Conservation (phyloP, 78 protist genomes). For the Dictyostelium brefeldianum region DNA sequence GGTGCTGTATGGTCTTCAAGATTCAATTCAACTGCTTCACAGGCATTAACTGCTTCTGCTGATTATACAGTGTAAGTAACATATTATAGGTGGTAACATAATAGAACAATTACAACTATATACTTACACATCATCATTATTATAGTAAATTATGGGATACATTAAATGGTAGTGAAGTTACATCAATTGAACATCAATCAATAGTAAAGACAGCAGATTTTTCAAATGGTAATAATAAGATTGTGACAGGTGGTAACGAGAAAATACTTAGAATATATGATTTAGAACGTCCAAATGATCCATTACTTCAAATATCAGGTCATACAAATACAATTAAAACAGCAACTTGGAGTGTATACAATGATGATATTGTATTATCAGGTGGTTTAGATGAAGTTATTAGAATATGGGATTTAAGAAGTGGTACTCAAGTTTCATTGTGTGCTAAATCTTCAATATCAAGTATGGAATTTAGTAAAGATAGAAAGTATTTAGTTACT, state of each 20-base stretch:
- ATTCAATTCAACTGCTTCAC: constrained; percentile 81
- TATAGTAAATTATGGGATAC: constrained; percentile 93
- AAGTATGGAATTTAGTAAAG: constrained; percentile 70
- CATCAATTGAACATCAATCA: constrained; percentile 80
- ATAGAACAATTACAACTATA: too few relatives aligned
- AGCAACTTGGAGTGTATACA: constrained; percentile 69
- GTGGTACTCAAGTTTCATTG: constrained; percentile 6
- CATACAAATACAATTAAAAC: constrained; percentile 65
- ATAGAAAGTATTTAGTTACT: constrained; percentile 49
- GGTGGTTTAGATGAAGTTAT: constrained; percentile 80
- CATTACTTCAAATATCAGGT: constrained; percentile 68
- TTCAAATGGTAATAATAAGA: constrained; percentile 14
- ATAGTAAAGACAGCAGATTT: constrained; percentile 88
- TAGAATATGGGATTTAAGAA: constrained; percentile 82
- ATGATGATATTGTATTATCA: constrained; percentile 63
- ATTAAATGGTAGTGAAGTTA: constrained; percentile 83
- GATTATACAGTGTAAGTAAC: constrained; percentile 87
- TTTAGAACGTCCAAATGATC: constrained; percentile 63
- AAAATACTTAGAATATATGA: constrained; percentile 84
- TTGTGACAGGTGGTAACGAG: constrained; percentile 88
- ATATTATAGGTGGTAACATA: too few relatives aligned
- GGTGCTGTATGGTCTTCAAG: constrained; percentile 93
- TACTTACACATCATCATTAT: background rate
- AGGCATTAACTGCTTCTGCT: constrained; percentile 87
- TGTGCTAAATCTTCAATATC: constrained; percentile 58